A percentile compares a stretch with the other conserved stretches of the same genome.
Evolutionary conservation across 805 yeast genomes (phyloP).

Genomic region (Yamadazyma insecticola): DNA sequence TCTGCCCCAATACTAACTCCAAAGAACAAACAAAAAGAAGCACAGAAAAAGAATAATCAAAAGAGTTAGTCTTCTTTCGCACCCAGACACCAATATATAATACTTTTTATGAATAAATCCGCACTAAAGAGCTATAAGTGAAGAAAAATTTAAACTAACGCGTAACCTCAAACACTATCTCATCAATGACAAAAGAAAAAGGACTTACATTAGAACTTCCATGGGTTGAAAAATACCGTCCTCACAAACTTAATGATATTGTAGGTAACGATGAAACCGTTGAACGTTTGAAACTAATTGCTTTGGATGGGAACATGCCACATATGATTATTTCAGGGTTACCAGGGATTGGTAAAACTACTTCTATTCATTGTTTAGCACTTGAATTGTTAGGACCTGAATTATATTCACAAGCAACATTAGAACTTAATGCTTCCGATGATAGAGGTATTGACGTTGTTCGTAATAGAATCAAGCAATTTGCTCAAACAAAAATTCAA

Average conservation of each 20-base stretch:
- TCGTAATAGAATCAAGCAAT: constrained; percentile 86
- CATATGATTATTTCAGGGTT: constrained; percentile 92
- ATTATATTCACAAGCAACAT: constrained; percentile 70
- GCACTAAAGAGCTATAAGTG: neutral
- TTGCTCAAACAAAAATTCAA: constrained; percentile 90
- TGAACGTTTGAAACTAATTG: constrained; percentile 76
- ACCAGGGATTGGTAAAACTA: constrained; percentile 98
- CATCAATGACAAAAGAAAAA: constrained; percentile 7
- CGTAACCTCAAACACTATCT: neutral
- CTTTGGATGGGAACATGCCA: constrained; percentile 93
- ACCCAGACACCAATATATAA: too few species aligned
- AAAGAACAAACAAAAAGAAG: constrained; percentile 15
- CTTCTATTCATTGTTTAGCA: constrained; percentile 88
- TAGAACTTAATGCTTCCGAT: constrained; percentile 93
- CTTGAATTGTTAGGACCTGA: constrained; percentile 69
- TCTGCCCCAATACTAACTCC: constrained; percentile 50
- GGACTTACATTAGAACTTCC: constrained; percentile 30
- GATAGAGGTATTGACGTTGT: constrained; percentile 98
- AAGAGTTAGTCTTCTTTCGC: neutral
- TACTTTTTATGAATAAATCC: neutral
- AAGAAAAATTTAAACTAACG: neutral
- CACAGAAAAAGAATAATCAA: constrained; percentile 4
- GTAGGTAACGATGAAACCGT: constrained; percentile 94
- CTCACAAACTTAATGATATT: constrained; percentile 69
- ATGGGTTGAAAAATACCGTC: constrained; percentile 93